These are phyloP conservation scores for Penicillium subrubescens DNA, from an alignment of 495 filamentous ascomycete genomes.

Conservation along the genomic window DNA sequence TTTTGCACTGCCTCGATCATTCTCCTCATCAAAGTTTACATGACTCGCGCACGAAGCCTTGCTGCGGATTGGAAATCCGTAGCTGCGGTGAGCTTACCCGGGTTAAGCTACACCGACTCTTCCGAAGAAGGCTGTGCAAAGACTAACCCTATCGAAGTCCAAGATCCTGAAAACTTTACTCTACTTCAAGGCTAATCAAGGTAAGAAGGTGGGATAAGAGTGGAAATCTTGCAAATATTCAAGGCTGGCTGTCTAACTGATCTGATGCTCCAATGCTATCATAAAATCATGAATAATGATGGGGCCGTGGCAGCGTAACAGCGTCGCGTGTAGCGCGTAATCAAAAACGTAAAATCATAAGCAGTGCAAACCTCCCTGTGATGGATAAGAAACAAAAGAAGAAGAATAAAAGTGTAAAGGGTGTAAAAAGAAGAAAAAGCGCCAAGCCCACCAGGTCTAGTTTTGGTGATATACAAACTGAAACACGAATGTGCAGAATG, in stretches of 20 bases:
- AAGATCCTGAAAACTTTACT: too few species aligned
- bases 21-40: not conserved
- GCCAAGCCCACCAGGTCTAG: not conserved
- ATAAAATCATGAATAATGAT: not conserved
- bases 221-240: not conserved
- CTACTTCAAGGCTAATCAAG: not conserved
- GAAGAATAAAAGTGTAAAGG: not conserved
- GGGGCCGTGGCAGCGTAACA: not conserved
- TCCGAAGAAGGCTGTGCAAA: not conserved
- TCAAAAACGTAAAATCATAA: not conserved
- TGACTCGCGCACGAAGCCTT: constrained; percentile 2
- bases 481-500: not conserved
- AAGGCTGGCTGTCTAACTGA: not conserved
- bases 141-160: not conserved
- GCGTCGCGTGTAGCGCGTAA: not conserved
- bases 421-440: not conserved
- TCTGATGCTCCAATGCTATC: not conserved
- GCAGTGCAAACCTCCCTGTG: not conserved
- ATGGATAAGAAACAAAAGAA: not conserved
- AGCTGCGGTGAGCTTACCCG: not conserved
- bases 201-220: not conserved
- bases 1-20: not conserved
- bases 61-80: not conserved
- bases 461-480: not conserved
- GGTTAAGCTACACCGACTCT: not conserved